Evolutionary conservation across 2,329 filamentous ascomycete genomes (phyloP).

Genomic region (Metarhizium anisopliae): DNA sequence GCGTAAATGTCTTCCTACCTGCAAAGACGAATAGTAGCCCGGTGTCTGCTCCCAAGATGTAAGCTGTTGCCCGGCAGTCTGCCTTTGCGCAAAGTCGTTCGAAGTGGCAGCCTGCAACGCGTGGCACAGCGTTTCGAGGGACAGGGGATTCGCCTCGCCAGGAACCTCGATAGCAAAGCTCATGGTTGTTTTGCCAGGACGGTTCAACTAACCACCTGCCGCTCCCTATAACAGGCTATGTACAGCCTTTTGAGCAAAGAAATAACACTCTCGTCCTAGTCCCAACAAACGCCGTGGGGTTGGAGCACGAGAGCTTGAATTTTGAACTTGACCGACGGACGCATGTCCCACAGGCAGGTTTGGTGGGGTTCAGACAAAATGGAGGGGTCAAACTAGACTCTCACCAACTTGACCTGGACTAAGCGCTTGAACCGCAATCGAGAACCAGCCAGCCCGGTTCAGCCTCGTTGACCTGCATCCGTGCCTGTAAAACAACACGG

Average conservation of each 20-base stretch:
- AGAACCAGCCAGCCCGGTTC: too few relatives aligned
- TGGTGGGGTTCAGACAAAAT: not conserved
- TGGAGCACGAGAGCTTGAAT: not conserved
- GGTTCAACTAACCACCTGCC: not conserved
- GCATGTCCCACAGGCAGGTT: not conserved
- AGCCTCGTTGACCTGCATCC: too few relatives aligned
- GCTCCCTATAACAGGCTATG: not conserved
- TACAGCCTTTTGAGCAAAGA: not conserved
- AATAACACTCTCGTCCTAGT: not conserved
- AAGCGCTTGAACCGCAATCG: too few relatives aligned
- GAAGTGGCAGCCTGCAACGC: slow-evolving; percentile 56
- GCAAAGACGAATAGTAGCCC: slow-evolving; percentile 59
- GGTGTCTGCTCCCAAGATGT: slow-evolving; percentile 59
- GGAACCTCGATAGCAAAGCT: slow-evolving; percentile 68
- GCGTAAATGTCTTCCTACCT: slow-evolving; percentile 37
- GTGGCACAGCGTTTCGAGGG: slow-evolving; percentile 52
- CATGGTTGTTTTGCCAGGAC: slow-evolving; percentile 35
- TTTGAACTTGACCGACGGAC: not conserved
- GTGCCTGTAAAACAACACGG: too few relatives aligned
- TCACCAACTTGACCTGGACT: too few relatives aligned
- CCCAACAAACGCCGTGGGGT: not conserved
- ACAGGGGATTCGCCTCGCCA: slow-evolving; percentile 70
- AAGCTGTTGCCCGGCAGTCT: slow-evolving; percentile 62
- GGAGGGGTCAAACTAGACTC: too few relatives aligned
- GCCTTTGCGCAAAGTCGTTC: slow-evolving; percentile 51